phyloP scores from a whole-genome alignment of 441 rosid genomes.

The Jatropha multifida region DNA sequence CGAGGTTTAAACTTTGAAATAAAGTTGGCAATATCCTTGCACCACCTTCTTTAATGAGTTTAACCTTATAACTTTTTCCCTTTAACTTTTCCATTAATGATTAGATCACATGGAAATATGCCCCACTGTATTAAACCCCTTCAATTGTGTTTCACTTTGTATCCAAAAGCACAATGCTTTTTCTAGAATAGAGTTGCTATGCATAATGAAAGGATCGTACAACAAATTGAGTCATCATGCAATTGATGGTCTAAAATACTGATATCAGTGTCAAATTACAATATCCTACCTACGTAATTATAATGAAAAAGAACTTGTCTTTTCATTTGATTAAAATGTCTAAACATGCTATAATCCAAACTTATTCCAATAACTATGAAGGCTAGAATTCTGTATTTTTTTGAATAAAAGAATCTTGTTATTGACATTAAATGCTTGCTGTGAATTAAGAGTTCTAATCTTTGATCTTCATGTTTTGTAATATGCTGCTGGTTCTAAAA shows the following conservation, averaged over 20 bases:
- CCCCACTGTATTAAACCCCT: slow-evolving; percentile 2
- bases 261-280: background rate
- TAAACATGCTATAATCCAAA: background rate
- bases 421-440: background rate
- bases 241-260: background rate
- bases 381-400: background rate
- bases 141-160: background rate
- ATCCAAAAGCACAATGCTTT: slow-evolving; percentile 2
- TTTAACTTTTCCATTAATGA: background rate
- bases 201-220: background rate
- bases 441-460: background rate
- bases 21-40: background rate
- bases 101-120: slow-evolving; percentile 13
- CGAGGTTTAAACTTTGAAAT: background rate
- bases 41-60: slow-evolving; percentile 1
- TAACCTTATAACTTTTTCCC: background rate
- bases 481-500: background rate
- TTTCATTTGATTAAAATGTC: background rate
- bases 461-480: background rate
- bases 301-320: background rate
- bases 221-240: background rate
- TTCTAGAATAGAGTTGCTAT: background rate
- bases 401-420: background rate
- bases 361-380: background rate
- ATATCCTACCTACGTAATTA: background rate